Conservation (phyloP, 148 eudicot species). For the Drosera capensis region DNA sequence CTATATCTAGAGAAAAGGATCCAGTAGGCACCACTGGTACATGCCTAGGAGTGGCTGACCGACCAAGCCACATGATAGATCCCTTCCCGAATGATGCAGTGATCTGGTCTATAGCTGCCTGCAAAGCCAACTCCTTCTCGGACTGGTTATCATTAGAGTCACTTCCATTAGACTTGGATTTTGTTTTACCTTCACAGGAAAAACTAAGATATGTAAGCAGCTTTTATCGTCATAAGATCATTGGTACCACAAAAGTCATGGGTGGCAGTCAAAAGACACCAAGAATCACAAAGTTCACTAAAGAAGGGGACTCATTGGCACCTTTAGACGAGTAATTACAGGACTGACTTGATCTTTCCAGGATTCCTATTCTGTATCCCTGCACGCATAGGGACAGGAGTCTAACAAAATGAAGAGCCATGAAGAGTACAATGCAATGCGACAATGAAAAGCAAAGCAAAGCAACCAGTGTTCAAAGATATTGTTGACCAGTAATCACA, state of each 20-base stretch:
- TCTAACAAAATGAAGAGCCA: no score
- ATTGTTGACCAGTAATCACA: no score
- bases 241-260: background rate
- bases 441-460: no score
- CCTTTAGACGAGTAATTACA: slow-evolving; percentile 26
- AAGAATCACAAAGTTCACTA: background rate
- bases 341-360: slow-evolving; percentile 17
- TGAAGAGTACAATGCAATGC: no score
- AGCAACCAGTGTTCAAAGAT: no score
- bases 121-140: slow-evolving; percentile 66
- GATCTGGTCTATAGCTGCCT: slow-evolving; percentile 83
- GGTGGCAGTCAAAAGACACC: background rate
- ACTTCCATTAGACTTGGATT: slow-evolving; percentile 61
- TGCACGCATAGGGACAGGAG: no score
- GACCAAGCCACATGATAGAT: slow-evolving; percentile 96
- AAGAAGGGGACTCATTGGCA: slow-evolving; percentile 7
- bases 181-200: slow-evolving; percentile 45
- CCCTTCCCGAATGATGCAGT: slow-evolving; percentile 79
- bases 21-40: slow-evolving; percentile 93
- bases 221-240: background rate
- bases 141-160: slow-evolving; percentile 69
- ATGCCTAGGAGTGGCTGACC: slow-evolving; percentile 40
- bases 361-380: slow-evolving; percentile 17
- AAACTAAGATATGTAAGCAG: slow-evolving; percentile 1
- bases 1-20: slow-evolving; percentile 73